phyloP scores from a whole-genome alignment of 2,329 filamentous ascomycete species.

The Ophiostoma perfectum region DNA sequence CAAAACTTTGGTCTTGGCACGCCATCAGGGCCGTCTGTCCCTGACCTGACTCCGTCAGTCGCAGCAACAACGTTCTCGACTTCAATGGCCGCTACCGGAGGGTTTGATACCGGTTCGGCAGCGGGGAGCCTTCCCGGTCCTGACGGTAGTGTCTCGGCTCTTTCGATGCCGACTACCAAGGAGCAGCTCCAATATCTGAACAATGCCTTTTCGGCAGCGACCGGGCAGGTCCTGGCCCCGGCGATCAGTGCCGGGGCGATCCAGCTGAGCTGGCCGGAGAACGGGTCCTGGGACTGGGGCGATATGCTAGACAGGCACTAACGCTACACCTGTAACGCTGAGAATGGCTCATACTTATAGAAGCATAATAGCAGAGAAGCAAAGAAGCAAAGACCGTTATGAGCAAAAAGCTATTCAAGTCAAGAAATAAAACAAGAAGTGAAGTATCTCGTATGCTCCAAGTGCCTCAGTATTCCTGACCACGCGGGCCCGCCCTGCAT shows the following conservation, averaged over 20 bases:
- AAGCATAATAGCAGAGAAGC: neutral
- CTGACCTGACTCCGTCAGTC: neutral
- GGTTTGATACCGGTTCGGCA: constrained; percentile 2
- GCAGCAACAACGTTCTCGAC: constrained; percentile 1
- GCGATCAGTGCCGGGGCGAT: neutral
- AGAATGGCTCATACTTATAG: neutral
- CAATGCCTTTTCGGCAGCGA: neutral
- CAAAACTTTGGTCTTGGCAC: neutral
- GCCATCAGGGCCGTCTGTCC: neutral
- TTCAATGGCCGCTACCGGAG: neutral
- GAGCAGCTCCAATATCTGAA: neutral
- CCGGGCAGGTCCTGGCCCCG: neutral
- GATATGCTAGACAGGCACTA: constrained; percentile 10
- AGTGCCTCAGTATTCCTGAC: neutral
- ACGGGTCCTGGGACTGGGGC: constrained; percentile 18
- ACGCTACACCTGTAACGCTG: no score
- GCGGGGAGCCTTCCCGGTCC: neutral
- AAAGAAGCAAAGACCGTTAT: neutral
- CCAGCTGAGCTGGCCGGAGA: constrained; percentile 11
- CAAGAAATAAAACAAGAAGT: no score
- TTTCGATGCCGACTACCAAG: neutral
- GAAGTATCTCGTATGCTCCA: neutral
- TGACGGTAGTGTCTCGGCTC: neutral
- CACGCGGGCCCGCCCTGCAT: neutral
- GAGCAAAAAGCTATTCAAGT: no score